phyloP scores from a whole-genome alignment of 192 early-diverging fungal genomes.

The Umbelopsis sp. region DNA sequence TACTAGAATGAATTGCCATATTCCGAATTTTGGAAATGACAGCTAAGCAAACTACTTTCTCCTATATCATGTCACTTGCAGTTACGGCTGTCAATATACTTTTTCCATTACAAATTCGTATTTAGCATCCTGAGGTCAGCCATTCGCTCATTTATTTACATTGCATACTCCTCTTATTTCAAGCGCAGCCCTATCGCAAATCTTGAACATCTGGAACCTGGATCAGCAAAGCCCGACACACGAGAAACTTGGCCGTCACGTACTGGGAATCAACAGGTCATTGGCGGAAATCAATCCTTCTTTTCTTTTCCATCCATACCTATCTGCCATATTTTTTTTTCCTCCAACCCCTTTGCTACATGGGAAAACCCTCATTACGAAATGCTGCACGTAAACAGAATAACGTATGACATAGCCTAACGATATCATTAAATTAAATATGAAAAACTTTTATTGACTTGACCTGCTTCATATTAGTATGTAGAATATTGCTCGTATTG shows the following conservation, averaged over 20 bases:
- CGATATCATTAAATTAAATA: neutral
- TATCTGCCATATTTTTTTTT: neutral
- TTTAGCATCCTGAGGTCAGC: too few species aligned
- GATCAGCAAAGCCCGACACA: neutral
- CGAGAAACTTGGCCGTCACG: neutral
- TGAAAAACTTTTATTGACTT: neutral
- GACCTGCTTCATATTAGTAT: neutral
- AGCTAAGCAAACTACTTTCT: too few species aligned
- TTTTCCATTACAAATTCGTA: too few species aligned
- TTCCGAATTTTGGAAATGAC: too few species aligned
- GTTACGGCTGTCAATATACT: too few species aligned
- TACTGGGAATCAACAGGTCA: neutral
- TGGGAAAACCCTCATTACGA: slow-evolving; percentile 7
- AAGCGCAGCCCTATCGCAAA: too few species aligned
- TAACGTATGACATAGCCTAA: neutral
- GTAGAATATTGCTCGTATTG: slow-evolving; percentile 30
- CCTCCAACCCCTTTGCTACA: neutral
- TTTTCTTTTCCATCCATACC: neutral
- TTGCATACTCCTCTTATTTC: too few species aligned
- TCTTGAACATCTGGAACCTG: too few species aligned
- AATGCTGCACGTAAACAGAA: slow-evolving; percentile 1
- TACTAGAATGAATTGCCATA: too few species aligned
- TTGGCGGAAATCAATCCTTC: neutral
- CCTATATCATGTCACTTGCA: too few species aligned
- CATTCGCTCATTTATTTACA: too few species aligned